These are phyloP conservation scores for Aspergillus biplanus DNA, from an alignment of 495 filamentous ascomycete genomes.

Conservation along the genomic window DNA sequence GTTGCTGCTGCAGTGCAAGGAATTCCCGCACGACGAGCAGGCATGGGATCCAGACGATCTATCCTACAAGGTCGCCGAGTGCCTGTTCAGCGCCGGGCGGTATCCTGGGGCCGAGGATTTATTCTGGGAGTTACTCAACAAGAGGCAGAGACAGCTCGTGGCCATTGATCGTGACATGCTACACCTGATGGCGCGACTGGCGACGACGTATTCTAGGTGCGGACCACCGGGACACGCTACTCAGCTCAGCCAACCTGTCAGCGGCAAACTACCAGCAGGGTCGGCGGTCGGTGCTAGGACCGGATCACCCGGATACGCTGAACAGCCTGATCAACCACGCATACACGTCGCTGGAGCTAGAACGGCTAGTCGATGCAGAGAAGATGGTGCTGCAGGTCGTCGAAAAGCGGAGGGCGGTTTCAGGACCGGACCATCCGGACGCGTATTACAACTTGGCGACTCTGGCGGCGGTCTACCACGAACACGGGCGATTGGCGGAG, in stretches of 20 bases:
- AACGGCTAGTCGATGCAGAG: background rate
- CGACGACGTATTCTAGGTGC: constrained; percentile 4
- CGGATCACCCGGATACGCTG: background rate
- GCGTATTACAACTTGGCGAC: background rate
- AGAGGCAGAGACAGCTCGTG: background rate
- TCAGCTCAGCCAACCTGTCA: background rate
- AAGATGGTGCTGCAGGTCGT: background rate
- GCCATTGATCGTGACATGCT: background rate
- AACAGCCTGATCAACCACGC: background rate
- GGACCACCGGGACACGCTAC: constrained; percentile 11
- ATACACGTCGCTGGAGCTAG: background rate
- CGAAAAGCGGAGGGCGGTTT: background rate
- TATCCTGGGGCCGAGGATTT: background rate
- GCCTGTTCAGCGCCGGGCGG: background rate
- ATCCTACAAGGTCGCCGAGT: background rate
- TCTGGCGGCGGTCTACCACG: background rate
- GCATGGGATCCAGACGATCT: background rate
- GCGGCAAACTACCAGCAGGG: constrained; percentile 12
- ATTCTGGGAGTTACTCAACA: background rate
- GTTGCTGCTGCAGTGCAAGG: background rate
- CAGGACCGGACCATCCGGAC: background rate
- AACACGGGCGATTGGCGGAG: background rate
- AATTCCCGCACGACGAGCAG: background rate
- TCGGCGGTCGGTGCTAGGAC: background rate
- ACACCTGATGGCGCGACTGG: constrained; percentile 15